Evolutionary conservation across 2,329 filamentous ascomycete species (phyloP).

Genomic region (Pseudogymnoascus sp.): DNA sequence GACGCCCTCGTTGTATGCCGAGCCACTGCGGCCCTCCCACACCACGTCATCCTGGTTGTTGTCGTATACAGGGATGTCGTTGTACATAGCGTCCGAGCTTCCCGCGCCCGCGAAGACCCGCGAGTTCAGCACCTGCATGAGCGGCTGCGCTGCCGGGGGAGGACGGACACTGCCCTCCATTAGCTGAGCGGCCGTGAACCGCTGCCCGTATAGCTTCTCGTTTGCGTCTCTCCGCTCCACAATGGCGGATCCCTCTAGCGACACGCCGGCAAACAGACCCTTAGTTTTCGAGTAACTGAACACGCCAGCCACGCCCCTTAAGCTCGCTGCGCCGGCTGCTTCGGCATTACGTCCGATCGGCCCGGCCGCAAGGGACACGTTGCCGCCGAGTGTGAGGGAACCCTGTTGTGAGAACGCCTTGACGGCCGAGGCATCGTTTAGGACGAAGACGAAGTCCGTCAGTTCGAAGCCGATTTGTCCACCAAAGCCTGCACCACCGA

Average conservation of each 20-base stretch:
- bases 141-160: slow-evolving; percentile 71
- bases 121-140: slow-evolving; percentile 79
- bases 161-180: slow-evolving; percentile 69
- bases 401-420: slow-evolving; percentile 90
- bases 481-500: slow-evolving; percentile 72
- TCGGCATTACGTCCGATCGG: slow-evolving; percentile 92
- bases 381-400: slow-evolving; percentile 85
- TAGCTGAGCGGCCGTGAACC: slow-evolving; percentile 72
- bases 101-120: slow-evolving; percentile 63
- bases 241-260: slow-evolving; percentile 83
- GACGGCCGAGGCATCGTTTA: slow-evolving; percentile 84
- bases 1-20: slow-evolving; percentile 59
- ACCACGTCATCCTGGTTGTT: slow-evolving; percentile 72
- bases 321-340: slow-evolving; percentile 84
- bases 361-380: slow-evolving; percentile 90
- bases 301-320: slow-evolving; percentile 80
- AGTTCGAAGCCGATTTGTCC: slow-evolving; percentile 82
- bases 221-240: slow-evolving; percentile 95
- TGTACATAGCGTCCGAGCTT: slow-evolving; percentile 67
- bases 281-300: slow-evolving; percentile 99
- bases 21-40: slow-evolving; percentile 69
- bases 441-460: slow-evolving; percentile 94
- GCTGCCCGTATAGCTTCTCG: slow-evolving; percentile 84
- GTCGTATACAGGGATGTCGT: slow-evolving; percentile 85
- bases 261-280: slow-evolving; percentile 91